Base-by-base conservation (phyloP, 2,329 filamentous ascomycete species). In the Neonectria ditissima region DNA sequence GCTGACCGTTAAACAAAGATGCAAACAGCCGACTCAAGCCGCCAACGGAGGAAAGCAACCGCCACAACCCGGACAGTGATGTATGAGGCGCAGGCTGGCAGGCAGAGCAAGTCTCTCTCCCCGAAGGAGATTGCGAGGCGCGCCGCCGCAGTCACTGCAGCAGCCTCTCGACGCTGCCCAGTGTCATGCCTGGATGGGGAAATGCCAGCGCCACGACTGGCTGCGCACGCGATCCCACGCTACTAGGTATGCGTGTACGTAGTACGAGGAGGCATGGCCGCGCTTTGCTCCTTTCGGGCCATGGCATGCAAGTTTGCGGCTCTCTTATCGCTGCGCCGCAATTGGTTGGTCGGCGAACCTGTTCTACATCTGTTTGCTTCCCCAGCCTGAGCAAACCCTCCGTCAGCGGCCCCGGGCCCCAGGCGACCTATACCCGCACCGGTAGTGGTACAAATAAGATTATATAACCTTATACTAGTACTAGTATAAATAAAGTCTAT, bases 21-120 rank as follows among this genome's bases (percentile, higher is more conserved):
- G 24, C 39, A 20, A 18, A 22, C 28, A 34, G 52, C 58, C 58
- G 58, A 61, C 34, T 45, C 58, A 52, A 61, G 52, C 58, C 58
- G 58, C 52, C 26, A 28, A 20, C 52, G 45, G 32, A 34, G 28
- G 6, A 6, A 26, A 26, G 45, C 45, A 30, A 26, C 26, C 26
- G 45, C 22, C 45, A 30, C 26, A 48, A 48, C 45, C 7, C 45
- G 34, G 8, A 37, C 14, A 37, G 34, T 37, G 34, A 37, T 30
- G 24, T 30, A 18, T 30, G 45, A 48, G 45, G 45, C 26, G 45
- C 26, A 48, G 20, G 45, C 26, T 30, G 24, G 24, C 24, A 30
- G 44, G 10, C 44, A 16, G 28, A 16, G 45, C 26, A 30, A 30
- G 26, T 30, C 10, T 48, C 28, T n/a, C n/a, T n/a, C 16, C 45